Percentiles rank a stretch among this genome's conserved stretches.
Evolutionary conservation across 1,284 basidiomycete genomes (phyloP).

Genomic region (Austroboletus olivaceoglutinosus): DNA sequence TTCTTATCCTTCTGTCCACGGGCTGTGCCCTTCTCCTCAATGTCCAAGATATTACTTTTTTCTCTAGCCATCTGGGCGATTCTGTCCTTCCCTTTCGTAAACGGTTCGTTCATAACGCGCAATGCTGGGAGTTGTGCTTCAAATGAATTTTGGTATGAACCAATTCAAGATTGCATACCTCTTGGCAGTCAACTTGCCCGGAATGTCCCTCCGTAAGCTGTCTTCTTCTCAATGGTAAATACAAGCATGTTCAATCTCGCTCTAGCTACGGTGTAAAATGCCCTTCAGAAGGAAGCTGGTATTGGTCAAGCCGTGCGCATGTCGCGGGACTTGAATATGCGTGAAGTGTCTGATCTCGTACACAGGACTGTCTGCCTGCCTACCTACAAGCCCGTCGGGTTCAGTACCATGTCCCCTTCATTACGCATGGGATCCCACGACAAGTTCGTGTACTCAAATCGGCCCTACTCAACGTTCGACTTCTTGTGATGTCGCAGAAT

Average conservation of each 20-base stretch:
- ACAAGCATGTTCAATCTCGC: neutral
- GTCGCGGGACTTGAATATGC: neutral
- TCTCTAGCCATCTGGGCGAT: constrained; percentile 1
- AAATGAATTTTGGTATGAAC: constrained; percentile 18
- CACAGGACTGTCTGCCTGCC: constrained; percentile 16
- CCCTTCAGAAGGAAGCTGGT: constrained; percentile 9
- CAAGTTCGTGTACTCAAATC: constrained; percentile 6
- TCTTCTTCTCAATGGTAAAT: neutral
- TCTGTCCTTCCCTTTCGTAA: constrained; percentile 6
- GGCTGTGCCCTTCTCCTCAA: constrained; percentile 11
- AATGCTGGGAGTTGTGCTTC: constrained; percentile 12
- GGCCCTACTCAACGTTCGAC: neutral
- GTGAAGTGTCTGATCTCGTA: neutral
- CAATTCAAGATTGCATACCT: constrained; percentile 12
- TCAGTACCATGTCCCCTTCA: constrained; percentile 9
- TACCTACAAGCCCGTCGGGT: constrained; percentile 8
- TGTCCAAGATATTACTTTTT: constrained; percentile 1
- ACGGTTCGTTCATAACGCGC: constrained; percentile 6
- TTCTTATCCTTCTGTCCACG: neutral
- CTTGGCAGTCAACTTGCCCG: constrained; percentile 3
- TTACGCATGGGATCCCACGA: constrained; percentile 9
- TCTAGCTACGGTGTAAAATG: constrained; percentile 10
- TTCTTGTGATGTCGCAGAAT: constrained; percentile 8
- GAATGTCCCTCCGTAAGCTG: constrained; percentile 12
- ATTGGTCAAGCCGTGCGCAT: constrained; percentile 19